These are phyloP conservation scores for Leishmania turanica DNA, from an alignment of 208 protist species.

Conservation along the genomic window DNA sequence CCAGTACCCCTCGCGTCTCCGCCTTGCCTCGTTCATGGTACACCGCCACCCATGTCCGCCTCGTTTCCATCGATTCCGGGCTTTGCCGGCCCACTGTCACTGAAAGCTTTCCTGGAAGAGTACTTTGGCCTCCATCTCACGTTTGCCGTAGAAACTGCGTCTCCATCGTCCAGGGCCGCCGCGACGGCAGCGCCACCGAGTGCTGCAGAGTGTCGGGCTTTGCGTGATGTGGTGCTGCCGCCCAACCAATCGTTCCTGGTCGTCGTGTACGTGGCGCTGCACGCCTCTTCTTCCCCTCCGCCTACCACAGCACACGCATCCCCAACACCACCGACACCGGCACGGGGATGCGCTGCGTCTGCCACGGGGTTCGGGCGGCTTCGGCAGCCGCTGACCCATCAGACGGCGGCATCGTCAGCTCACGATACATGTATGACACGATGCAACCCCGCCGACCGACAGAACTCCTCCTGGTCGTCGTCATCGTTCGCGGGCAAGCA, in stretches of 20 bases:
- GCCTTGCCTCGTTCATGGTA: neutral
- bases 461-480: neutral
- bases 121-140: constrained; percentile 46
- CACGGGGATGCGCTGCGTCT: neutral
- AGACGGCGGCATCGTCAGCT: neutral
- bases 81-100: constrained; percentile 50
- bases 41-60: constrained; percentile 29
- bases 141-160: constrained; percentile 9
- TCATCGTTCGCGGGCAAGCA: neutral
- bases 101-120: constrained; percentile 51
- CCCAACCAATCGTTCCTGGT: constrained; percentile 43
- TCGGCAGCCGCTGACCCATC: constrained; percentile 3
- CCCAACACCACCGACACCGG: neutral
- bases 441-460: neutral
- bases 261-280: constrained; percentile 47
- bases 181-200: neutral
- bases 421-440: neutral
- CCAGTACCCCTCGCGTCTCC: neutral
- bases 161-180: neutral
- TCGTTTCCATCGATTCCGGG: constrained; percentile 51
- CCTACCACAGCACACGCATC: neutral
- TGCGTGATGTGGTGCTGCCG: constrained; percentile 23
- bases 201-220: constrained; percentile 1
- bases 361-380: neutral
- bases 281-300: constrained; percentile 26